phyloP scores from a whole-genome alignment of 768 basidiomycete species.

The Pleurotus djamor region DNA sequence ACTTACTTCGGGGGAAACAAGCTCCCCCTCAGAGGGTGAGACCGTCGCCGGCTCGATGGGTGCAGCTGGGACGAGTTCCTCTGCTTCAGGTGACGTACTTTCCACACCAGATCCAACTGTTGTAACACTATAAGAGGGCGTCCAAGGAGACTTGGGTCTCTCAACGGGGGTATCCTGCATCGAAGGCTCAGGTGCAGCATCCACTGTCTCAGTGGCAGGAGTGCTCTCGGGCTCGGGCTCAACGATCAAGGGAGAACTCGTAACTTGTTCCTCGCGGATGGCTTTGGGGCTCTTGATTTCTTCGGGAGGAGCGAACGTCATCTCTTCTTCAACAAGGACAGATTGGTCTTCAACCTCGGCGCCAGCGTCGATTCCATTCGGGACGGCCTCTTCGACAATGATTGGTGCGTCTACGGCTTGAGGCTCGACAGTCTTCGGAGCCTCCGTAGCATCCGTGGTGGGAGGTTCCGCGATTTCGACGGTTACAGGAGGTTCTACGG shows the following conservation, averaged over 20 bases:
- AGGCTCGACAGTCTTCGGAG: background rate
- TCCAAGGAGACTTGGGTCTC: slow-evolving; percentile 49
- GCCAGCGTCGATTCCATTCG: background rate
- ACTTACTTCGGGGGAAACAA: background rate
- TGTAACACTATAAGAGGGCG: slow-evolving; percentile 50
- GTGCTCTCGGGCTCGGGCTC: background rate
- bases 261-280: background rate
- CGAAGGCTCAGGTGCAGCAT: background rate
- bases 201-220: background rate
- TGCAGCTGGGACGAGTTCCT: slow-evolving; percentile 9
- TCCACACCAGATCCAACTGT: slow-evolving; percentile 28
- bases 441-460: background rate
- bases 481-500: background rate
- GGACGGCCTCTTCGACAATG: background rate
- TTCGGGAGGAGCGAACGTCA: slow-evolving; percentile 5
- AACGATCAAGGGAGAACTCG: background rate
- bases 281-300: background rate
- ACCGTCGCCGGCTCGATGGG: background rate
- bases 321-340: slow-evolving; percentile 3
- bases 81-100: slow-evolving; percentile 12
- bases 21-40: background rate
- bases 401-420: background rate
- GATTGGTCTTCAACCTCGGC: background rate
- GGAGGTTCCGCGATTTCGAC: background rate
- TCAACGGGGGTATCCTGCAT: slow-evolving; percentile 22